phyloP scores from a whole-genome alignment of 257 asterid species.

The Solanum bulbocastanum region DNA sequence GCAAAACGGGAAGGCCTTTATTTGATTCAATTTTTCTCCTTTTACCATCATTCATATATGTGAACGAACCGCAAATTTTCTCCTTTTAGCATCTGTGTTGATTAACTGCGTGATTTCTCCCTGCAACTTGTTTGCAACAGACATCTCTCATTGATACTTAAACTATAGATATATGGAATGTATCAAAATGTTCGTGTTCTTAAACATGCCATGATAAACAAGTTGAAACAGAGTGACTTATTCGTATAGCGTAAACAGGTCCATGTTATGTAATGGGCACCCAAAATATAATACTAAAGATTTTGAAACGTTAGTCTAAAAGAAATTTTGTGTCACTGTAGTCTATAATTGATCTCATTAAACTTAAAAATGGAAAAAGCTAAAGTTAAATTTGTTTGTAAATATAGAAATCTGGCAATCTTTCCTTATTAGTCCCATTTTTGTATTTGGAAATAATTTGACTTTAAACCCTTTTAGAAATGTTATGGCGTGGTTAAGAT shows the following conservation, averaged over 20 bases:
- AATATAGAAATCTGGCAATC: too few relatives aligned
- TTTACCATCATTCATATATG: not conserved
- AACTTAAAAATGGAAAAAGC: not conserved
- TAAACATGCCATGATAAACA: not conserved
- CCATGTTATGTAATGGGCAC: not conserved
- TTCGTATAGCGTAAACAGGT: not conserved
- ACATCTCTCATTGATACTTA: not conserved
- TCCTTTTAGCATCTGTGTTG: not conserved
- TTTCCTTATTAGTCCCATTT: not conserved
- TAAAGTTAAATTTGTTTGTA: not conserved
- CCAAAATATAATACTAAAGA: not conserved
- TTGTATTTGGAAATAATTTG: not conserved
- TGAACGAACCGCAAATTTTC: not conserved
- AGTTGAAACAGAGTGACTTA: not conserved
- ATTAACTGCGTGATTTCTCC: not conserved
- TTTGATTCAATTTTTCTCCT: not conserved
- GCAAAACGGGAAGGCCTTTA: not conserved
- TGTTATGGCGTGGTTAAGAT: too few relatives aligned
- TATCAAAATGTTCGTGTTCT: not conserved
- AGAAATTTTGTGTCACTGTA: not conserved
- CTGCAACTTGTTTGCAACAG: not conserved
- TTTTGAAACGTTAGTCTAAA: not conserved
- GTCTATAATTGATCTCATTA: not conserved
- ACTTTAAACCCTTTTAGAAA: too few relatives aligned
- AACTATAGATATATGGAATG: not conserved